Evolutionary conservation across 768 basidiomycete species (phyloP).

Genomic region (Mycena metata): DNA sequence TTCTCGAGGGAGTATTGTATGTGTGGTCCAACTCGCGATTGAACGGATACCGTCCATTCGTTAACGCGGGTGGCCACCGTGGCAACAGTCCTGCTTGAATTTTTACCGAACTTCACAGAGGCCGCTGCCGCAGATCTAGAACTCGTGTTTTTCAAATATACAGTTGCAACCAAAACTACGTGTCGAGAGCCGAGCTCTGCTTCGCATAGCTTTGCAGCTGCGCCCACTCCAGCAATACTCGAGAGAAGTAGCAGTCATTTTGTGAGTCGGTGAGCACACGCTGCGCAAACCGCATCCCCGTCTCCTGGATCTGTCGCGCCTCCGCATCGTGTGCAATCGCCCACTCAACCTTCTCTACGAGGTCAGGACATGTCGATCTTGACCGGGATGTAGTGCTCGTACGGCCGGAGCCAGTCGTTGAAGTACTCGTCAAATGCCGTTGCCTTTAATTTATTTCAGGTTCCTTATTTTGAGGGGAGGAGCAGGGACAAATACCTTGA

Average conservation of each 20-base stretch:
- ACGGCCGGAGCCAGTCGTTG: constrained; percentile 22
- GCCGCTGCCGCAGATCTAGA: too few species aligned
- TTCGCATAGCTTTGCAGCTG: not conserved
- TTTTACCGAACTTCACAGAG: too few species aligned
- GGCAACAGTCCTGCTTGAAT: too few species aligned
- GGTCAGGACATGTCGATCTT: constrained; percentile 15
- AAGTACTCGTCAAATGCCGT: constrained; percentile 23
- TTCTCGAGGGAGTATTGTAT: too few species aligned
- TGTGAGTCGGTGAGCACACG: constrained; percentile 14
- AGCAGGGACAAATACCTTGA: constrained; percentile 2
- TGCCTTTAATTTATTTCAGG: not conserved
- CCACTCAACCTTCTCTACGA: constrained; percentile 13
- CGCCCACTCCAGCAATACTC: constrained; percentile 25
- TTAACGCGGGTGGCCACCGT: too few species aligned
- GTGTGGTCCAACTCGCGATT: too few species aligned
- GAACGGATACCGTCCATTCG: too few species aligned
- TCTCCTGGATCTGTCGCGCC: constrained; percentile 11
- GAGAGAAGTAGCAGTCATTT: constrained; percentile 24
- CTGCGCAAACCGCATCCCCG: constrained; percentile 9
- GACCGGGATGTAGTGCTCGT: constrained; percentile 30
- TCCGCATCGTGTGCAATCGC: constrained; percentile 16
- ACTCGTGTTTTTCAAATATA: too few species aligned
- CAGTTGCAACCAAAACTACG: too few species aligned
- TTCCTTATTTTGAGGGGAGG: not conserved
- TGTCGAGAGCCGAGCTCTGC: too few species aligned